A percentile compares a stretch with the other conserved stretches of the same genome.
phyloP scores from a whole-genome alignment of 2,329 filamentous ascomycete genomes.

The Cephalotrichum gorgonifer region DNA sequence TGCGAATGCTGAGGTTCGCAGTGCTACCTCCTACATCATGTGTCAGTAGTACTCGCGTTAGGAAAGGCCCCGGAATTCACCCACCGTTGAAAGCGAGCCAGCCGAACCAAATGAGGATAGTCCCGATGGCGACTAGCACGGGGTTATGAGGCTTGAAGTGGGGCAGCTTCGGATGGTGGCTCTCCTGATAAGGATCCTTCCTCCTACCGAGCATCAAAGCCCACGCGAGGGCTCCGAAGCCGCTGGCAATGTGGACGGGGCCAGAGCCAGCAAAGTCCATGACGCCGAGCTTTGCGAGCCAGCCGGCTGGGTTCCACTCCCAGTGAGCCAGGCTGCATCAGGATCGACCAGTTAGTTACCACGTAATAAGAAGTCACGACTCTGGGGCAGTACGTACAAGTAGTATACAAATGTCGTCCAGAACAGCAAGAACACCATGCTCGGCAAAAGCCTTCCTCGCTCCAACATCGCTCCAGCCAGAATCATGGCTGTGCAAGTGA shows the following conservation, averaged over 20 bases:
- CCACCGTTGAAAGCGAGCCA: constrained; percentile 43
- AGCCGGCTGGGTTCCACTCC: constrained; percentile 59
- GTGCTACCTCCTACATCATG: constrained; percentile 22
- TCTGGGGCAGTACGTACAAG: constrained; percentile 12
- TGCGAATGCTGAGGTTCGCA: constrained; percentile 38
- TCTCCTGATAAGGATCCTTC: constrained; percentile 31
- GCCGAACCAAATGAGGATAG: constrained; percentile 55
- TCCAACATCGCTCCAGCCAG: constrained; percentile 27
- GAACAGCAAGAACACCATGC: constrained; percentile 51
- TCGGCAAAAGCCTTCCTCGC: constrained; percentile 26
- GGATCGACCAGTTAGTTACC: background rate
- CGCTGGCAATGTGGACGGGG: constrained; percentile 53
- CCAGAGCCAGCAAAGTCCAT: constrained; percentile 53
- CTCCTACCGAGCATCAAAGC: constrained; percentile 53
- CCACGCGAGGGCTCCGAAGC: constrained; percentile 54
- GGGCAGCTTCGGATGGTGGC: constrained; percentile 23
- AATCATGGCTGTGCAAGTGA: constrained; percentile 27
- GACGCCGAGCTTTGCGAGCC: constrained; percentile 50
- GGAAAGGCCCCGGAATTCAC: background rate
- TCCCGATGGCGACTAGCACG: constrained; percentile 53
- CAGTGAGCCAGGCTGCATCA: constrained; percentile 43
- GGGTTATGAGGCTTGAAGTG: constrained; percentile 49
- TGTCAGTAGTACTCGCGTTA: no score
- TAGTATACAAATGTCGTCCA: constrained; percentile 58
- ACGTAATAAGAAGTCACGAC: background rate